Evolutionary conservation across 1,284 basidiomycete genomes (phyloP), one percentile per base, ranked within the genome.

Genomic region (Apiotrichum sp.): DNA sequence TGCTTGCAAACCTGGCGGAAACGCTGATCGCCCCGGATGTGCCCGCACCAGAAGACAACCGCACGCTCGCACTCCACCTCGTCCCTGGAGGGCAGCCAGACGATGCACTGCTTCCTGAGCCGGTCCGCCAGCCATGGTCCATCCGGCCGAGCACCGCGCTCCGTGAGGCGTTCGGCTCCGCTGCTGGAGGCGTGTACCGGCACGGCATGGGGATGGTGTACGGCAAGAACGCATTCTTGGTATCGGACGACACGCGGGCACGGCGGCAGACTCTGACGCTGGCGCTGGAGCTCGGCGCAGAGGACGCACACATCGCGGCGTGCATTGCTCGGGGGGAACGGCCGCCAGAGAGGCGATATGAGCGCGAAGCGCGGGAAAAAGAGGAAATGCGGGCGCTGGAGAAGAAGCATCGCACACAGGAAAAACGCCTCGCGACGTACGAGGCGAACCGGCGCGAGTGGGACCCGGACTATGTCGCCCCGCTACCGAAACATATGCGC

Each of bases 1-100:
- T 66, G 2, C 52, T 74, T 22, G 53, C 61, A 13, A 54, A 56
- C 31, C 64, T 74, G 11, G 54, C 57, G 16, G 48, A 60, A 10
- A 67, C 69, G 2, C 56, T 72, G 6, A 61, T 70, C 38, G 52
- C 54, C 14, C 43, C 55, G 11, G 56, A 61, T 42, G 48, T 50
- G 22, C 51, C 50, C 5, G 44, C 31, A 4, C 13, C 16, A n/a
- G 44, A 6, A 3, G 13, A 31, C 29, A 32, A 46, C 46, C 58
- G n/a, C 7, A 42, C 46, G 39, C 47, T 64, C 47, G 40, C 60
- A 3, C 41, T 62, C 10, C 58, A 64, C 36, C 44, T 68, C 40
- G 3, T 9, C 16, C 42, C 53, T 1, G 22, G 22, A 22, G 22
- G 22, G 22, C 22, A 22, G 22, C 51, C 63, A 10, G 47, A 40